Conservation (phyloP, 2,329 filamentous ascomycete genomes). For the Calonectria leucothoes region DNA sequence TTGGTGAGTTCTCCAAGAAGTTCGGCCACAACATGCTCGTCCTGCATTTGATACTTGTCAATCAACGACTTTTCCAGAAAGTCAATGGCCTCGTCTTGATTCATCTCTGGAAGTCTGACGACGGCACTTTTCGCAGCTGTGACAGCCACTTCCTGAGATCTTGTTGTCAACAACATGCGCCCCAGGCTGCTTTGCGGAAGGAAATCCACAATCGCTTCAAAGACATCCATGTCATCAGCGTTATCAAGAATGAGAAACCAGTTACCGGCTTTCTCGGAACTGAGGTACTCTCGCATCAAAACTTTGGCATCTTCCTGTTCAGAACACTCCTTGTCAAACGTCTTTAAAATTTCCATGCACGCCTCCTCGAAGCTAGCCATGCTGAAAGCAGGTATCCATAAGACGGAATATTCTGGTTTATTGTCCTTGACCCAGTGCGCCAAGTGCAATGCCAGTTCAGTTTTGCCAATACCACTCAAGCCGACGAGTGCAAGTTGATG, state of each 20-base stretch:
- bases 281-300: constrained; percentile 61
- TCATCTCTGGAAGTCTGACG: constrained; percentile 1
- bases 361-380: constrained; percentile 53
- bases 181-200: constrained; percentile 49
- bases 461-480: constrained; percentile 28
- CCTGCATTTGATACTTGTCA: not conserved
- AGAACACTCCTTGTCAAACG: constrained; percentile 48
- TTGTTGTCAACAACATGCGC: constrained; percentile 51
- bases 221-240: constrained; percentile 49
- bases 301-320: constrained; percentile 69
- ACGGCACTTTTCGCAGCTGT: not conserved
- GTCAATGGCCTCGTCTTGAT: constrained; percentile 30
- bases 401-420: constrained; percentile 51
- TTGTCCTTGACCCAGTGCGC: constrained; percentile 45
- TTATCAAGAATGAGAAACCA: constrained; percentile 58
- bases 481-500: constrained; percentile 20
- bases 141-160: constrained; percentile 38
- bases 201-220: constrained; percentile 28
- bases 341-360: constrained; percentile 48
- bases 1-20: constrained; percentile 42
- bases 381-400: constrained; percentile 57
- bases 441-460: constrained; percentile 24
- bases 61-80: constrained; percentile 36
- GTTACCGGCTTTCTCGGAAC: constrained; percentile 38
- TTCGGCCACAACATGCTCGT: not conserved